Conservation (phyloP, 75 land plant genomes). For the Pinus tabuliformis region DNA sequence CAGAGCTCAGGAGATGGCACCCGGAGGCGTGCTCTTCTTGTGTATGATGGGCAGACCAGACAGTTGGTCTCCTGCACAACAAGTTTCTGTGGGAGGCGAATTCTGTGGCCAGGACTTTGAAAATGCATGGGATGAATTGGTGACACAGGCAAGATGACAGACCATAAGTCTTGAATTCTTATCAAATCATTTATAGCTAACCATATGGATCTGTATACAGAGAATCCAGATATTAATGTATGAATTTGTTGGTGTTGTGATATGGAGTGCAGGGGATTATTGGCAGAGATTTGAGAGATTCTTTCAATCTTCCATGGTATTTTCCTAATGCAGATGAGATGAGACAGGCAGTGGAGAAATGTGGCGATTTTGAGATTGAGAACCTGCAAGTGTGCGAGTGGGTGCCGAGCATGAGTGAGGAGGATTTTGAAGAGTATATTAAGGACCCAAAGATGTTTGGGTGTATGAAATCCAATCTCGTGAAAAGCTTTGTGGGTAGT, state of each 20-base stretch:
- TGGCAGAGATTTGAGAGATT: not conserved
- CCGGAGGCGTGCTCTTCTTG: not conserved
- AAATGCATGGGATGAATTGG: no score
- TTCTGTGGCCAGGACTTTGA: not conserved
- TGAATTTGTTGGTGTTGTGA: not conserved
- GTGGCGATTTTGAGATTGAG: not conserved
- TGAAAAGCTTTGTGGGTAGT: no score
- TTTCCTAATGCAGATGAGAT: not conserved
- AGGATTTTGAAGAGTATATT: no score
- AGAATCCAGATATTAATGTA: no score
- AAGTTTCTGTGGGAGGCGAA: constrained; percentile 3
- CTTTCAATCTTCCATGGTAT: not conserved
- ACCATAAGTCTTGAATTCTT: not conserved
- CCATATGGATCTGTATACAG: not conserved
- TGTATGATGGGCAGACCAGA: no score
- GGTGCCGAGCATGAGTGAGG: no score
- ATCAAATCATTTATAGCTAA: not conserved
- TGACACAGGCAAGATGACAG: not conserved
- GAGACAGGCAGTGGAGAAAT: not conserved
- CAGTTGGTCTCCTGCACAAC: not conserved
- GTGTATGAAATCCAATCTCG: no score
- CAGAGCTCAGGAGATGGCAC: constrained; percentile 7
- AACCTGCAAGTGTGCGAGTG: no score
- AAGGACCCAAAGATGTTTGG: no score
- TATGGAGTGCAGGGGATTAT: constrained; percentile 9